These are phyloP conservation scores for Penicillium desertorum DNA, from an alignment of 495 filamentous ascomycete genomes.

Conservation along the genomic window DNA sequence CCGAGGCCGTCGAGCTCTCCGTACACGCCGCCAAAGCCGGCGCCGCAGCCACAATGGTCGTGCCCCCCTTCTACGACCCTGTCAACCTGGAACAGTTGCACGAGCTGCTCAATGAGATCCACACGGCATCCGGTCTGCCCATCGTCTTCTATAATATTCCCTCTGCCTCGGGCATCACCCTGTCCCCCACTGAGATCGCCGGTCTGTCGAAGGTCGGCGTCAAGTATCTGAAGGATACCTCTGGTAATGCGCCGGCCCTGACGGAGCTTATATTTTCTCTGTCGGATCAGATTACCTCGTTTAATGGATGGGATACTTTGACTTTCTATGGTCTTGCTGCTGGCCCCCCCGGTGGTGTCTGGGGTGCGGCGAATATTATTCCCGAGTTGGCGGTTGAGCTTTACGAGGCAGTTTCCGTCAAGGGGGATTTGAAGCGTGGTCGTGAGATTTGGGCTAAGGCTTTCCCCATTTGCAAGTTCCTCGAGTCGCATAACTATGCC, in stretches of 20 bases:
- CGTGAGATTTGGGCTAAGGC: constrained; percentile 37
- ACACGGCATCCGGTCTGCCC: constrained; percentile 25
- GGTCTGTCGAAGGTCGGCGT: constrained; percentile 33
- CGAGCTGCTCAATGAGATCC: constrained; percentile 34
- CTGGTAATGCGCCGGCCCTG: constrained; percentile 37
- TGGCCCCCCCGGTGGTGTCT: constrained; percentile 31
- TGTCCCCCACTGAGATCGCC: constrained; percentile 30
- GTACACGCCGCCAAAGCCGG: constrained; percentile 33
- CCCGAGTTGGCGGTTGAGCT: constrained; percentile 38
- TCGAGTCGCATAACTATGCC: constrained; percentile 37
- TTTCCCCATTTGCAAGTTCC: constrained; percentile 39
- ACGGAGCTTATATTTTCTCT: constrained; percentile 36
- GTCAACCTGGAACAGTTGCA: constrained; percentile 32
- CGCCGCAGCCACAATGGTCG: constrained; percentile 39
- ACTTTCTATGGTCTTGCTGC: constrained; percentile 40
- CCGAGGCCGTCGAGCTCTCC: constrained; percentile 37
- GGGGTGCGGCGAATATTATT: constrained; percentile 41
- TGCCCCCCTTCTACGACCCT: constrained; percentile 43
- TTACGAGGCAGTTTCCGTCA: constrained; percentile 34
- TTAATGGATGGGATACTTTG: constrained; percentile 42
- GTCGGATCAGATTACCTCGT: constrained; percentile 32
- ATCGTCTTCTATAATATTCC: constrained; percentile 44
- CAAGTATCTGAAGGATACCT: constrained; percentile 41
- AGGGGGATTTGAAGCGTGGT: constrained; percentile 31
- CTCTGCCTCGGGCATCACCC: constrained; percentile 27